These are phyloP conservation scores for Cryphonectria parasitica DNA, from an alignment of 2,329 filamentous ascomycete genomes.

Conservation along the genomic window DNA sequence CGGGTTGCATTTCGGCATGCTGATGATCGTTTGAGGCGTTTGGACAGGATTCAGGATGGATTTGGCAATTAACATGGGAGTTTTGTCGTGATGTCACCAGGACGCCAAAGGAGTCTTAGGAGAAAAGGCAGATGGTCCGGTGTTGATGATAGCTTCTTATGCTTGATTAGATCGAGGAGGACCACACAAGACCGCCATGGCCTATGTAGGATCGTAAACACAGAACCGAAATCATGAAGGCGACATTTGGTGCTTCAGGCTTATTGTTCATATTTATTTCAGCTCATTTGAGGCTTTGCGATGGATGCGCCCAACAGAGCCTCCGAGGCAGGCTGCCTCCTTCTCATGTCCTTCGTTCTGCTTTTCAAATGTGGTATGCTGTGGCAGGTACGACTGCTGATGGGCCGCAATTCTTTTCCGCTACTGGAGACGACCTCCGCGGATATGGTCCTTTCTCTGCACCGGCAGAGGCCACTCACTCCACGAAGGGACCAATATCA, in stretches of 20 bases:
- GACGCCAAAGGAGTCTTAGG: background rate
- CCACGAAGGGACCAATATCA: background rate
- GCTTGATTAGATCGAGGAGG: conserved; percentile 6
- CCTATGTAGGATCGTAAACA: conserved; percentile 15
- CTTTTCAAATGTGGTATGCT: background rate
- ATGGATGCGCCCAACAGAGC: background rate
- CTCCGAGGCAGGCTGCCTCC: background rate
- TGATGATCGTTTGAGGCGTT: conserved; percentile 2
- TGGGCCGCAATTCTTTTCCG: background rate
- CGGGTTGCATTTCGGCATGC: background rate
- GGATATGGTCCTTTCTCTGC: background rate
- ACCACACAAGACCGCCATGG: conserved; percentile 7
- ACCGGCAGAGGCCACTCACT: background rate
- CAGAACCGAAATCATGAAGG: background rate
- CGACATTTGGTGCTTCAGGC: background rate
- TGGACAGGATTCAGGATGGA: conserved; percentile 20
- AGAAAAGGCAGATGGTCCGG: conserved; percentile 17
- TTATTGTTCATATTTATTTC: background rate
- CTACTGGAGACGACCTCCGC: background rate
- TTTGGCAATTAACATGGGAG: conserved; percentile 21
- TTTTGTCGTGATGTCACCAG: conserved; percentile 7
- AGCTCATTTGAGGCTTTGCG: background rate
- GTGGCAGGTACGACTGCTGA: background rate
- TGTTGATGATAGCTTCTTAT: conserved; percentile 18
- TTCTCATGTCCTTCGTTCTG: background rate